Conservation (phyloP, 1,284 basidiomycete species). For the Rhodotorula sp. region DNA sequence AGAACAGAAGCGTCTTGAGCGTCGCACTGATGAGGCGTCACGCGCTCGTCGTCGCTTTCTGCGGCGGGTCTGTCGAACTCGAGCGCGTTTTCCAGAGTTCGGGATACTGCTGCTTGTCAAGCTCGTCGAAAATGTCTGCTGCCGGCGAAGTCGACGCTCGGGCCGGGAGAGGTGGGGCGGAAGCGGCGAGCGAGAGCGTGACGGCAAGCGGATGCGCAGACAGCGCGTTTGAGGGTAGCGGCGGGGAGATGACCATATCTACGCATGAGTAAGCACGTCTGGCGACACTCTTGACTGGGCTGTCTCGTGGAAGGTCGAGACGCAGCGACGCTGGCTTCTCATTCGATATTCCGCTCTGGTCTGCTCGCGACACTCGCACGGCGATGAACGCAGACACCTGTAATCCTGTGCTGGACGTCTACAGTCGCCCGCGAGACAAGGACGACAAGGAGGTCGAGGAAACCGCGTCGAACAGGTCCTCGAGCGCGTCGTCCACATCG, state of each 20-base stretch:
- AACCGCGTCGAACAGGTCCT: too few species aligned
- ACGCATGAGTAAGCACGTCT: too few species aligned
- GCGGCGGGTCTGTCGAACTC: not conserved
- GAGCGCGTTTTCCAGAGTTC: not conserved
- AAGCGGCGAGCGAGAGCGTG: conserved; percentile 2
- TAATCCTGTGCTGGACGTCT: too few species aligned
- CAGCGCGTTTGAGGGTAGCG: conserved; percentile 8
- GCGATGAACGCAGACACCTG: too few species aligned
- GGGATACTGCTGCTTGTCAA: not conserved
- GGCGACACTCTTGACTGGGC: too few species aligned
- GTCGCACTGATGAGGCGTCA: not conserved
- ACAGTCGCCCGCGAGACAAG: too few species aligned
- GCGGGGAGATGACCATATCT: conserved; percentile 31
- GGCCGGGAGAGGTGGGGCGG: conserved; percentile 9
- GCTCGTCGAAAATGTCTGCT: conserved; percentile 8
- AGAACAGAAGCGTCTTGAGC: not conserved
- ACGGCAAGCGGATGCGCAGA: conserved; percentile 21
- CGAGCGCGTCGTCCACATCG: too few species aligned
- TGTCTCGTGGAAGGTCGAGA: too few species aligned
- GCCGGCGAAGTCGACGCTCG: not conserved
- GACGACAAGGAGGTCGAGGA: too few species aligned
- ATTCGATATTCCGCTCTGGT: too few species aligned
- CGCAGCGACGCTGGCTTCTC: too few species aligned
- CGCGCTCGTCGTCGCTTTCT: not conserved
- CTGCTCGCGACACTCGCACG: too few species aligned